Base-by-base conservation (phyloP, 306 rosid genomes). In the Lablab purpureus region DNA sequence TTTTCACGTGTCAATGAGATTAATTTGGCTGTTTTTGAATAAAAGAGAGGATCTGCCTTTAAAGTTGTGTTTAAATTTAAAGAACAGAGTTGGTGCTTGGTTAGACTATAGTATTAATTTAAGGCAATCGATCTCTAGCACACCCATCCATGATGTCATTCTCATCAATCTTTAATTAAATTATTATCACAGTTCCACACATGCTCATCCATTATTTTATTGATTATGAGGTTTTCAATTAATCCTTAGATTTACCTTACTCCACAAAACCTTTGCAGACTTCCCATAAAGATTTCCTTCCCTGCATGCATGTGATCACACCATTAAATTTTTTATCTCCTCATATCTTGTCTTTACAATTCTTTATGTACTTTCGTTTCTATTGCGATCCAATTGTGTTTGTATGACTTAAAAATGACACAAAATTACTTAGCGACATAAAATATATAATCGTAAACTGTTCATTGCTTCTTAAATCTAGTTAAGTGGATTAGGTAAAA, bases 291-390 rank as follows among this genome's bases (percentile, higher is more conserved):
- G 73, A 59, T 82, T 67, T 43, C 40, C 17, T 47, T 68, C 70
- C 78, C 66, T 83, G 36, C 86, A 80, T 74, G 86, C 86, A 85
- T 80, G 82, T 74, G 82, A 51, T 51, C 64, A 25, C 65, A 25
- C 75, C 36, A 22, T 58, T 41, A n/a, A n/a, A 45, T 54, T 65
- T 71, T 54, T 10, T 15, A 58, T 1, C 69, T 68, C 56, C 71
- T 27, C 52, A 34, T 65, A 67, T 69, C 10, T 58, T 46, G 49
- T 27, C 40, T 51, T 40, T 8, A 41, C 63, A 32, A 49, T 76
- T 76, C 5, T 49, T 49, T 32, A 45, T 60, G 41, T 28, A 69
- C 13, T 40, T 40, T 73, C 10, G 15, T 10, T 41, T 58, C 9
- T 45, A 46, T 40, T 36, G 28, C 69, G 19, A 14, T 34, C 27